A percentile compares a stretch with the other conserved stretches of the same genome.
phyloP scores from a whole-genome alignment of 2,329 filamentous ascomycete species.

The Aspergillus ruber region DNA sequence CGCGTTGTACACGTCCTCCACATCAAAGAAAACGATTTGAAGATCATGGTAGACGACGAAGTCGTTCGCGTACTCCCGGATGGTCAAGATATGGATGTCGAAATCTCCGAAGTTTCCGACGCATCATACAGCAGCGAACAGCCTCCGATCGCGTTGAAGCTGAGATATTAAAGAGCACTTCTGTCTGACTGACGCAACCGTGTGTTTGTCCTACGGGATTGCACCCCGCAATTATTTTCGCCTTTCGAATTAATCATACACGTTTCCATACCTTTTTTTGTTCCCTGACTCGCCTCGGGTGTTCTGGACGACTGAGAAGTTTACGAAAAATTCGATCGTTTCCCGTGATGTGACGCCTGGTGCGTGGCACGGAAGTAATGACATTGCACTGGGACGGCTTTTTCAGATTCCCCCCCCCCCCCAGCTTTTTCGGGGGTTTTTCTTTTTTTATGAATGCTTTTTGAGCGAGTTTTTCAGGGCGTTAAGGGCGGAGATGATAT shows the following conservation, averaged over 20 bases:
- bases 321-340: slow-evolving; percentile 3
- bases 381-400: not conserved
- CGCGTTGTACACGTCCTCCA: slow-evolving; percentile 66
- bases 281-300: no score
- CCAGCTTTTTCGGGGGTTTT: no score
- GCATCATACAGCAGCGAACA: slow-evolving; percentile 5
- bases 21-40: slow-evolving; percentile 65
- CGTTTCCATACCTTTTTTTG: no score
- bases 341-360: slow-evolving; percentile 11
- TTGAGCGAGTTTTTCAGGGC: slow-evolving; percentile 15
- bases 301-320: no score
- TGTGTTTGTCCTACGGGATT: not conserved
- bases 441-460: slow-evolving; percentile 1
- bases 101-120: slow-evolving; percentile 54
- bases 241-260: slow-evolving; percentile 7
- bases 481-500: slow-evolving; percentile 35
- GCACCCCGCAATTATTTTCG: not conserved
- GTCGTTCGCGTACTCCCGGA: slow-evolving; percentile 76
- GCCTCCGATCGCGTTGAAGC: slow-evolving; percentile 43
- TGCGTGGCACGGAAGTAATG: slow-evolving; percentile 10
- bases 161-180: slow-evolving; percentile 41
- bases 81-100: slow-evolving; percentile 78
- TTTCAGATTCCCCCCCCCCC: no score
- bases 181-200: not conserved
- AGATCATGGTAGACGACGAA: slow-evolving; percentile 86